phyloP scores from a whole-genome alignment of 306 rosid genomes.

The Acacia confusa region DNA sequence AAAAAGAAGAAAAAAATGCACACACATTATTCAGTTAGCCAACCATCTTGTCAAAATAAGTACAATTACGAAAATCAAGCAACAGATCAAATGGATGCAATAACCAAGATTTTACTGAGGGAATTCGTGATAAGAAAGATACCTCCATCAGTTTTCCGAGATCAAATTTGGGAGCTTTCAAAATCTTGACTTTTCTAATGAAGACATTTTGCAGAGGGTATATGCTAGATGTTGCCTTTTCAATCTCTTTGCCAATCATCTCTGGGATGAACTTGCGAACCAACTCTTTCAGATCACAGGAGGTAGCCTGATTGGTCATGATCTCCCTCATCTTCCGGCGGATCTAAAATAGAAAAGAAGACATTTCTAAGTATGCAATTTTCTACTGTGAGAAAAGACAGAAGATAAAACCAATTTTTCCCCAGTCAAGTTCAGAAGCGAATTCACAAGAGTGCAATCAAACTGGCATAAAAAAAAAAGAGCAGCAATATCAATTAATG shows the following conservation, averaged over 20 bases:
- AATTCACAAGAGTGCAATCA: neutral
- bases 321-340: constrained; percentile 95
- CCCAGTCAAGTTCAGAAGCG: neutral
- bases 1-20: neutral
- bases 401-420: neutral
- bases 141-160: constrained; percentile 97
- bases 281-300: constrained; percentile 87
- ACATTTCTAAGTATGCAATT: neutral
- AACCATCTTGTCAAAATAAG: neutral
- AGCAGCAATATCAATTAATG: neutral
- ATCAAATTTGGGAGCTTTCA: constrained; percentile 96
- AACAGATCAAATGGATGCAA: neutral
- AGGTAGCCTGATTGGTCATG: constrained; percentile 71
- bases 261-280: constrained; percentile 91
- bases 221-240: constrained; percentile 79
- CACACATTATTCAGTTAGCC: neutral
- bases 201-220: constrained; percentile 87
- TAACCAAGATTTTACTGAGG: neutral
- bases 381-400: neutral
- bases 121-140: neutral
- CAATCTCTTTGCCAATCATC: constrained; percentile 87
- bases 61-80: neutral
- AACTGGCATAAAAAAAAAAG: neutral
- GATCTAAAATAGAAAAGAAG: constrained; percentile 43
- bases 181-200: constrained; percentile 87